phyloP scores from a whole-genome alignment of 2,329 filamentous ascomycete species.

The Microcyclosporella mali region DNA sequence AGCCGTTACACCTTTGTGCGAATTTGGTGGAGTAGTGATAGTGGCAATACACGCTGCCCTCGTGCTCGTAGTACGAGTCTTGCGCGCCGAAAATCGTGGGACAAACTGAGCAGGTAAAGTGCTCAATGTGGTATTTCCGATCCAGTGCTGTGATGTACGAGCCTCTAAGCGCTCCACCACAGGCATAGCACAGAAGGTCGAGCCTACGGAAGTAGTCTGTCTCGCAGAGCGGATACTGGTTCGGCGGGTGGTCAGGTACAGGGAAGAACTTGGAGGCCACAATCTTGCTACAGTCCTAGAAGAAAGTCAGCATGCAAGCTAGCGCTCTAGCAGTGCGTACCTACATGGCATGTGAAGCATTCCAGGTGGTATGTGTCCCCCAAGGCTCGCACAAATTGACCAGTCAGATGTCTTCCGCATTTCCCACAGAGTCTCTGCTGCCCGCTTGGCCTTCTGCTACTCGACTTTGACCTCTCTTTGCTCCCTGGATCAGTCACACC shows the following conservation, averaged over 20 bases:
- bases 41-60: conserved; percentile 93
- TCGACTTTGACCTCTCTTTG: conserved; percentile 23
- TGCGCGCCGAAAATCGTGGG: conserved; percentile 96
- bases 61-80: conserved; percentile 98
- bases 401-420: conserved; percentile 78
- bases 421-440: conserved; percentile 60
- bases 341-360: conserved; percentile 94
- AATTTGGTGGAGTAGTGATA: conserved; percentile 98
- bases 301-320: conserved; percentile 19
- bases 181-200: conserved; percentile 84
- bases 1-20: conserved; percentile 92
- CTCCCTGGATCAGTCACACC: conserved; percentile 16
- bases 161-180: conserved; percentile 83
- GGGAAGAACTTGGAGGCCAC: conserved; percentile 99
- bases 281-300: conserved; percentile 91
- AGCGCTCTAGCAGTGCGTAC: conserved; percentile 32
- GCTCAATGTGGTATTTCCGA: conserved; percentile 97
- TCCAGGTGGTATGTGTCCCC: conserved; percentile 94
- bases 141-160: conserved; percentile 98
- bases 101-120: conserved; percentile 96
- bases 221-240: conserved; percentile 93
- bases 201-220: conserved; percentile 94
- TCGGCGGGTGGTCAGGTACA: conserved; percentile 80
- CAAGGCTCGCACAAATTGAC: conserved; percentile 91
- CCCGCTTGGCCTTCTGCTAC: conserved; percentile 26